Evolutionary conservation across 148 eudicot species (phyloP).

Genomic region (Polygonum maritimum): DNA sequence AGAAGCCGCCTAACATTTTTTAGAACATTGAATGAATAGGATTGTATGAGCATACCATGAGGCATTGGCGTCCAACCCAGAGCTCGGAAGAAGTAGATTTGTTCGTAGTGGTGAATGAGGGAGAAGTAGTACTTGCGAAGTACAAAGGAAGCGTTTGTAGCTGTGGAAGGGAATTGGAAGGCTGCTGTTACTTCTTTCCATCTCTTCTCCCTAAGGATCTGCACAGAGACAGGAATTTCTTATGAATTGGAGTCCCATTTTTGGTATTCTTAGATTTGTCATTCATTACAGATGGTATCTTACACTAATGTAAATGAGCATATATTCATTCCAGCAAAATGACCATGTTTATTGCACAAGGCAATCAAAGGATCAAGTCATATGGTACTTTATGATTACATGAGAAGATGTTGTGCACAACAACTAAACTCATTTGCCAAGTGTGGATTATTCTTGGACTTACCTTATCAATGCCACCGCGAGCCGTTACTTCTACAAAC

Average conservation of each 20-base stretch:
- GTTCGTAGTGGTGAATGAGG: conserved; percentile 79
- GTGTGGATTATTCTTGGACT: conserved; percentile 4
- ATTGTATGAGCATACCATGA: conserved; percentile 23
- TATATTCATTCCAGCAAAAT: neutral
- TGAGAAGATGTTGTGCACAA: neutral
- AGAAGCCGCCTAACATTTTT: no score
- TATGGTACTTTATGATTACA: no score
- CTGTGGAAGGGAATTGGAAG: conserved; percentile 43
- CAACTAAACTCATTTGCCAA: neutral
- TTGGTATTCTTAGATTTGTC: neutral
- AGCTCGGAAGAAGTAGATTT: conserved; percentile 65
- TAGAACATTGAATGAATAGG: no score
- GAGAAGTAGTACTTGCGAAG: conserved; percentile 58
- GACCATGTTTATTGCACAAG: neutral
- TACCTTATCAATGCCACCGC: conserved; percentile 89
- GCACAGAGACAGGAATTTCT: neutral
- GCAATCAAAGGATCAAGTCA: neutral
- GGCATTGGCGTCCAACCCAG: conserved; percentile 43
- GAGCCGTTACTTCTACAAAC: conserved; percentile 90
- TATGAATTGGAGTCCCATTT: neutral
- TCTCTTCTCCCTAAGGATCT: conserved; percentile 64
- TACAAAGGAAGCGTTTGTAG: conserved; percentile 54
- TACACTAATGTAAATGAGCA: neutral
- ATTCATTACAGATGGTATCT: neutral
- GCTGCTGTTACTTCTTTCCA: conserved; percentile 66